phyloP scores from a whole-genome alignment of 176 grass and related monocot species.

The Cymbopogon citratus region DNA sequence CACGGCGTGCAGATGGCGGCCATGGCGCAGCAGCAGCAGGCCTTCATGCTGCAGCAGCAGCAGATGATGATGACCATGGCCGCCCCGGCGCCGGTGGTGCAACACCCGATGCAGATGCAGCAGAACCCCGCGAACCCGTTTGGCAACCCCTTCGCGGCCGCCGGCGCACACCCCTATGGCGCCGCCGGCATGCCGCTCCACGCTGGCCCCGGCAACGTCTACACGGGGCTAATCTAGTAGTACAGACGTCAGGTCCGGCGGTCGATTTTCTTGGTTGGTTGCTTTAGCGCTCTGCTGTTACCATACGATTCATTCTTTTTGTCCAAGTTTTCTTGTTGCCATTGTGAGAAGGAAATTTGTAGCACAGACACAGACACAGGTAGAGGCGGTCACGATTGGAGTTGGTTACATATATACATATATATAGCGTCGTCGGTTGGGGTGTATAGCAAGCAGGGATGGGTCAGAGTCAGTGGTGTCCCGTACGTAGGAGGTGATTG shows the following conservation, averaged over 20 bases:
- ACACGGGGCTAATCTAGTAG: slow-evolving; percentile 68
- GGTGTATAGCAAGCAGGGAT: not conserved
- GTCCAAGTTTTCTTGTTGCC: not conserved
- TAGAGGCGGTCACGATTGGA: not conserved
- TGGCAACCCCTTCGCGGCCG: slow-evolving; percentile 55
- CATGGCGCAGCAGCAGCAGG: slow-evolving; percentile 92
- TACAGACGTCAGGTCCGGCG: not conserved
- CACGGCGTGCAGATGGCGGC: slow-evolving; percentile 73
- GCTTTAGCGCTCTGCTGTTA: not conserved
- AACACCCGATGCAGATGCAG: slow-evolving; percentile 22
- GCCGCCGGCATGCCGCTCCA: slow-evolving; percentile 56
- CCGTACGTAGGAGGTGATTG: not conserved
- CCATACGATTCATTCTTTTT: slow-evolving; percentile 20
- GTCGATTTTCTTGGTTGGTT: not conserved
- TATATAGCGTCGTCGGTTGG: not conserved
- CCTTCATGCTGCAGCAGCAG: slow-evolving; percentile 93
- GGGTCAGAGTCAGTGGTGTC: not conserved
- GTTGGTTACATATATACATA: too few relatives aligned
- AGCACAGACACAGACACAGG: not conserved
- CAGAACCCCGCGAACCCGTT: slow-evolving; percentile 63
- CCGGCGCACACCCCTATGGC: slow-evolving; percentile 40
- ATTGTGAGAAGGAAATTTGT: not conserved
- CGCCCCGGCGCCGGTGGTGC: not conserved
- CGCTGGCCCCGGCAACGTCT: slow-evolving; percentile 43
- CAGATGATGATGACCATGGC: slow-evolving; percentile 57